Evolutionary conservation across 768 basidiomycete species (phyloP).

Genomic region (Lentinula boryana): DNA sequence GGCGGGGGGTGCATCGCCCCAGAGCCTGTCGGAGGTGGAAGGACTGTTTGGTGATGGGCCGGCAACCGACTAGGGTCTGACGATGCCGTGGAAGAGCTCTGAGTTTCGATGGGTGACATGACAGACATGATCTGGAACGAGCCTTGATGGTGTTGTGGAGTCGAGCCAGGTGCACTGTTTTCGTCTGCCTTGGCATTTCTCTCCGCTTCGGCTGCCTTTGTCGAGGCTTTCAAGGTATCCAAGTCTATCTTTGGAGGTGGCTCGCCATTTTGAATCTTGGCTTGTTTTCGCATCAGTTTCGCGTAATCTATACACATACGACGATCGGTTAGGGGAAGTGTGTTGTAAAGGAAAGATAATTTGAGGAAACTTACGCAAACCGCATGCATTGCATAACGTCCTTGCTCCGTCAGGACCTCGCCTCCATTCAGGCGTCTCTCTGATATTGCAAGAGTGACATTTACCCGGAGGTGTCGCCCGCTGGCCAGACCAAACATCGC

Average conservation of each 20-base stretch:
- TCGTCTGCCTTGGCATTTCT: slow-evolving; percentile 16
- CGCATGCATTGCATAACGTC: slow-evolving; percentile 83
- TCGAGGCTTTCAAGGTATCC: slow-evolving; percentile 70
- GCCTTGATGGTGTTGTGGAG: slow-evolving; percentile 39
- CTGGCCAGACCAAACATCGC: slow-evolving; percentile 38
- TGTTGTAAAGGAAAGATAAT: not conserved
- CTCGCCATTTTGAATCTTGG: slow-evolving; percentile 38
- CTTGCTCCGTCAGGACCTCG: slow-evolving; percentile 80
- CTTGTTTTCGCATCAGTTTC: slow-evolving; percentile 72
- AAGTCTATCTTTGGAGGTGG: slow-evolving; percentile 54
- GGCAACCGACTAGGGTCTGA: slow-evolving; percentile 14
- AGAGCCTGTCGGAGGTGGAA: slow-evolving; percentile 4
- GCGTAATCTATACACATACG: slow-evolving; percentile 56
- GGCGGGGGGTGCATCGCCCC: slow-evolving; percentile 11
- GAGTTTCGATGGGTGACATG: slow-evolving; percentile 20
- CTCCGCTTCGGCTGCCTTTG: slow-evolving; percentile 49
- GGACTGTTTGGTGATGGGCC: slow-evolving; percentile 13
- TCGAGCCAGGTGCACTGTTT: slow-evolving; percentile 12
- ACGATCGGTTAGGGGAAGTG: not conserved
- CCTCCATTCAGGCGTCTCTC: slow-evolving; percentile 87
- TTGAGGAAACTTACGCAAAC: slow-evolving; percentile 55
- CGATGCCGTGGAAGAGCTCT: slow-evolving; percentile 2
- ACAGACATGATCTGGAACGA: slow-evolving; percentile 52
- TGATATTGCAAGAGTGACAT: slow-evolving; percentile 83
- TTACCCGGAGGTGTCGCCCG: slow-evolving; percentile 82